Evolutionary conservation across 139 green algal species (phyloP), one percentile per base, ranked within the genome.

Genomic region (Chlorella sp.): DNA sequence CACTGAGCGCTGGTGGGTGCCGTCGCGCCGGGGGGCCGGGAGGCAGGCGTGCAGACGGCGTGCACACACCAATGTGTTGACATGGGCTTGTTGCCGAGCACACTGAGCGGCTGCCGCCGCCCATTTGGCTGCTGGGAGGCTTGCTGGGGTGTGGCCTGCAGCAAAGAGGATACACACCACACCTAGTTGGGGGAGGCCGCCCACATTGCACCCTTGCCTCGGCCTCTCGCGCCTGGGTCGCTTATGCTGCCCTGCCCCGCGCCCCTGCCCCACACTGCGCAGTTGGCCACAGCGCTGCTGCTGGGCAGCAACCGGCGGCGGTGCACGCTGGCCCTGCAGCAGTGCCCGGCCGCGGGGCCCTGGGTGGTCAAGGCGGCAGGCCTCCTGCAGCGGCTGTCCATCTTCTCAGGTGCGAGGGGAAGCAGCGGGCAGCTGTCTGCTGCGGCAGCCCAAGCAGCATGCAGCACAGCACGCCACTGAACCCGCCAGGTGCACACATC

Each of bases 301-400:
- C 40, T 83, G 58, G 14, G 40, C 40, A 73, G 77, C 77, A 83
- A 83, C 77, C 60, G 60, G 11, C 40, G 30, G 60, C 77, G 77
- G 4, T 83, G 77, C 77, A 20, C 58, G 8, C n/a, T 41, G 9
- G 60, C 41, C 1, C 36, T 83, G 77, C 60, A 83, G 60, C 77
- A 83, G 30, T 83, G 77, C 60, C 77, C 77, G 11, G 77, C 58
- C 0, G 77, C 58, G 13, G 60, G 58, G 43, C 54, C 58, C 19
- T 43, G 41, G 40, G 16, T 83, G 16, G 22, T 9, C 22, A 58
- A 41, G 34, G n/a, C 69, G 34, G 76, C 76, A 16, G 54, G 54
- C 1, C 16, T 41, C 11, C 14, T 82, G 76, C 76, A 82, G 76
- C 36, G 76, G 8, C 76, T 82, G 32, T 36, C 76, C 20, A 34